Evolutionary conservation across 495 filamentous ascomycete genomes (phyloP).

Genomic region (Melanomma pulvis-pyrius): DNA sequence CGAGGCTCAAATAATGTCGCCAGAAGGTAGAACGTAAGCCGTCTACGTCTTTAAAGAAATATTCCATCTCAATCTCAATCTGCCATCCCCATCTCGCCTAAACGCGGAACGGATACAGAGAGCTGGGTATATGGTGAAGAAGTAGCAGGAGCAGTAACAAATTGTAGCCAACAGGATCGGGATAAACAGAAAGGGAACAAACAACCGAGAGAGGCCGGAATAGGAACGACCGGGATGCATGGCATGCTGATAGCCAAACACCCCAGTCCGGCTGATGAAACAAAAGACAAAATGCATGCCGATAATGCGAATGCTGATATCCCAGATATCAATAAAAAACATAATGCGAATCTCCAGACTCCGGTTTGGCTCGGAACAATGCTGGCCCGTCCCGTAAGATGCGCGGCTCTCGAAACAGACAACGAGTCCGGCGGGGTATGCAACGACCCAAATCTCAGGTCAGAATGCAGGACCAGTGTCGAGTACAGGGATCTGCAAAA

Average conservation of each 20-base stretch:
- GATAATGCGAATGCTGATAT: constrained; percentile 8
- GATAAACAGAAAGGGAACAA: neutral
- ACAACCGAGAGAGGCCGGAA: neutral
- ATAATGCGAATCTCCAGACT: neutral
- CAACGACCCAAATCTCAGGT: neutral
- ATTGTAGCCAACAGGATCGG: constrained; percentile 6
- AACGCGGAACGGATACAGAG: neutral
- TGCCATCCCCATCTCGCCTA: neutral
- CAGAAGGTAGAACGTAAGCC: neutral
- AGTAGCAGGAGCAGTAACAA: neutral
- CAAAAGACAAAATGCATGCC: neutral
- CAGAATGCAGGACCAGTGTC: neutral
- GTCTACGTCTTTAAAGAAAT: too few species aligned
- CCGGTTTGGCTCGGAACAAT: neutral
- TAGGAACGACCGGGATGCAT: neutral
- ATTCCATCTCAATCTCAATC: neutral
- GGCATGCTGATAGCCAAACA: neutral
- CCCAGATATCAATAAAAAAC: constrained; percentile 9
- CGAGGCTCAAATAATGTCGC: neutral
- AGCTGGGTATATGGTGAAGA: constrained; percentile 16
- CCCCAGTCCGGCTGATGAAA: neutral
- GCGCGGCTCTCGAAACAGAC: neutral
- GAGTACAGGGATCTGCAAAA: neutral
- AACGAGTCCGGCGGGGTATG: neutral
- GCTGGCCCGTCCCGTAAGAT: neutral